Base-by-base conservation (phyloP, 495 filamentous ascomycete genomes). In the Entonaema liquescens region DNA sequence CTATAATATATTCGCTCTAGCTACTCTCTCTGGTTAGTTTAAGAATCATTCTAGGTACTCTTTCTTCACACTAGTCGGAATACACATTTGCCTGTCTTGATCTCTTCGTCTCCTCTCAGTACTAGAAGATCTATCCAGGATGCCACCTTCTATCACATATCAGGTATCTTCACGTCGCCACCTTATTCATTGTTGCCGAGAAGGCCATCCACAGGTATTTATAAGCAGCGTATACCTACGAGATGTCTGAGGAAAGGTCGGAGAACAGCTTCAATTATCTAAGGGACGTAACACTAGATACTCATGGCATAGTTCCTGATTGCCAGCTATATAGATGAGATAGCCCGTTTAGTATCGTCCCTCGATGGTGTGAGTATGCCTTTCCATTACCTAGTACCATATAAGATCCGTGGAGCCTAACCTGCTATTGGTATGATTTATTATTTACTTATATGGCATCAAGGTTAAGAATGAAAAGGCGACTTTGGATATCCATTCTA, bases 301-400 rank as follows among this genome's bases (percentile, higher is more conserved):
- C 38, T n/a, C 5, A n/a, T 40, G n/a, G 17, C 8, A 40, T 40
- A 40, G n/a, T 40, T 40, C 38, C 15, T 13, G 38, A n/a, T 40
- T 40, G 38, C 5, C n/a, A 2, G 38, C 38, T 5, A 40, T 17
- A 40, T 40, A n/a, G 15, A 40, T n/a, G 2, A 40, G 17, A 50
- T 50, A 50, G 44, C 78, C 31, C 17, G 15, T 40, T 40, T n/a
- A 40, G 38, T n/a, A 40, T 40, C 17, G 38, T 40, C n/a, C 17
- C 17, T 40, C 38, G 38, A 40, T 40, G 15, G 38, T 5, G 38
- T 40, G 17, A 40, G 38, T 40, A 40, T 40, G 17, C 38, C 8
- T 40, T 40, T 1, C 38, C 38, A 17, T n/a, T n/a, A n/a, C n/a
- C 38, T 6, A 5, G 38, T n/a, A 17, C 38, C 38, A n/a, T 40